Base-by-base conservation (phyloP, 2,329 filamentous ascomycete species). In the Colletotrichum graminicola region DNA sequence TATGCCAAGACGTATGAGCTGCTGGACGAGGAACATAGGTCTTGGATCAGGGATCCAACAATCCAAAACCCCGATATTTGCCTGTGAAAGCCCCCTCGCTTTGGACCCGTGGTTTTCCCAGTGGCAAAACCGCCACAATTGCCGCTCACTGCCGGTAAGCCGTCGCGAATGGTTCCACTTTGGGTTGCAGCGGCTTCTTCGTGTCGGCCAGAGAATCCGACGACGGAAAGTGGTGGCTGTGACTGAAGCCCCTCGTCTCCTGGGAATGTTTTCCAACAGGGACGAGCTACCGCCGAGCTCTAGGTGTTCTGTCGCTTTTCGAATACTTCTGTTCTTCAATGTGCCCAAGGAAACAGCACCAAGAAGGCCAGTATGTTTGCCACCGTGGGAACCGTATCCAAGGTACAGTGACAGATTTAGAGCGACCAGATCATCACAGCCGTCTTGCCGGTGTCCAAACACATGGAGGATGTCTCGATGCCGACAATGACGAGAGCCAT, bases 381-480 rank as follows among this genome's bases (percentile, higher is more conserved):
- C 2, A 73, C 77, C 82, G 85, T 85, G 2, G 80, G 76, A 2
- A 77, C 54, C 0, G 81, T 78, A 71, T 84, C 82, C 43, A 83
- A 81, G n/a, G 82, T 66, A 64, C 82, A 83, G 41, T 82, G 72
- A 47, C 75, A 79, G 34, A 73, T 76, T 73, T 83, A 80, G 45
- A 80, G 78, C 5, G 71, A 73, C 73, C 2, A 82, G 67, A 7
- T 76, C 77, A 2, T 79, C 80, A 3, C 77, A 75, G n/a, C 77
- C 75, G 14, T 81, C 80, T 67, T 78, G 73, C 7, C 77, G 74
- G 67, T 84, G 85, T 74, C 86, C 83, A 16, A 83, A 76, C 8
- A 83, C 77, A 49, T 84, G 78, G 63, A 83, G 82, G 7, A 82
- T 70, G 7, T 80, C 83, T 69, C 84, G 7, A 76, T 16, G 29